Base-by-base conservation (phyloP, 2,329 filamentous ascomycete species). In the Neofusicoccum cordaticola region DNA sequence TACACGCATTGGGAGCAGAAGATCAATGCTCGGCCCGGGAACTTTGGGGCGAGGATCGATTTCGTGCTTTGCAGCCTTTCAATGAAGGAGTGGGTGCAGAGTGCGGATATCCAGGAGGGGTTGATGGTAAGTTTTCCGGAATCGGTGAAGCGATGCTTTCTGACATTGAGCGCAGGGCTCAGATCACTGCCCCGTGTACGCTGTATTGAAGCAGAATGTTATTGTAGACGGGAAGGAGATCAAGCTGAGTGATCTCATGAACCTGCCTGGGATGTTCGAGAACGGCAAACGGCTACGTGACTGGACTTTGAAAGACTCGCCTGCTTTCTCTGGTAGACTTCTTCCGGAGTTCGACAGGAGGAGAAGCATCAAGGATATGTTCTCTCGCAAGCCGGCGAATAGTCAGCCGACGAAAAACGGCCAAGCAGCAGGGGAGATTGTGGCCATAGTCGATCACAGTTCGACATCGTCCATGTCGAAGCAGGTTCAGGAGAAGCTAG, bases 1-100 rank as follows among this genome's bases (percentile, higher is more conserved):
- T 98, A 92, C 75, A 98, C 95, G 0, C 97, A 94, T 75, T 98
- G 94, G 94, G 93, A 98, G 68, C 93, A 92, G 58, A 93, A 91
- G 75, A 90, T 93, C 73, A 98, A 98, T 76, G 91, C 92, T n/a
- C 85, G 95, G n/a, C 94, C 94, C 2, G 93, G 91, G 2, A 98
- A 98, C 74, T 96, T 90, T 76, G 95, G 95, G 5, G 90, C 91
- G 63, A 87, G 95, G 41, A 98, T 98, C 70, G 95, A 99, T 77
- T 98, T 96, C 77, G 85, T 99, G 17, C 83, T 98, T 3, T 96
- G 92, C 74, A 95, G 88, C 68, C 82, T 89, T 45, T 85, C 86
- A 41, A 90, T 97, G 81, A 90, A 88, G 71, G 80, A 85, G 60
- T 97, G 93, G 92, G 90, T 97, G 71, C 82, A 80, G 31, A 86